These are phyloP conservation scores for Trichophyton schoenleinii DNA, from an alignment of 2,329 filamentous ascomycete species.

Conservation along the genomic window DNA sequence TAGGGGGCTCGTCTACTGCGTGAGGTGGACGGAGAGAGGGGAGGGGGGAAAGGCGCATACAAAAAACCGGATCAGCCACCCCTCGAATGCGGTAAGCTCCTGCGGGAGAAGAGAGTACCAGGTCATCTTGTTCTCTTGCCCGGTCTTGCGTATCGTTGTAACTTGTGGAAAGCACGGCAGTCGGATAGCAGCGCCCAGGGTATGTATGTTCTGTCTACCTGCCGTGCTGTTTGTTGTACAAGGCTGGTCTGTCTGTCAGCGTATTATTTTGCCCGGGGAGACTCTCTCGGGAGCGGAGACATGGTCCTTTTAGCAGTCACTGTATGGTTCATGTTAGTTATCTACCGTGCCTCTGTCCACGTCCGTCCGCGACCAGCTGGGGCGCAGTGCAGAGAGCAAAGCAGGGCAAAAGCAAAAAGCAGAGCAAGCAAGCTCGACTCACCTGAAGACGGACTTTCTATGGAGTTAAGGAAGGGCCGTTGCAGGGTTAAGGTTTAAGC, in stretches of 20 bases:
- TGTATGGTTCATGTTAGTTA: too few relatives aligned
- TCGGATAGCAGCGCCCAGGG: not conserved
- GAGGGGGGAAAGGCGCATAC: conserved; percentile 32
- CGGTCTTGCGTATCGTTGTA: not conserved
- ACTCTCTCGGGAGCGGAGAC: not conserved
- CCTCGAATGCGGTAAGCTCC: conserved; percentile 45
- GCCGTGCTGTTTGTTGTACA: not conserved
- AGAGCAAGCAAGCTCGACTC: not conserved
- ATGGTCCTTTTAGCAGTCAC: not conserved
- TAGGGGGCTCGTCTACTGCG: not conserved
- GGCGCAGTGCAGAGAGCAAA: too few relatives aligned
- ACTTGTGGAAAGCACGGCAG: not conserved
- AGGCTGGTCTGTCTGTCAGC: not conserved
- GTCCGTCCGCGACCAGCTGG: too few relatives aligned
- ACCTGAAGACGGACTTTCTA: not conserved
- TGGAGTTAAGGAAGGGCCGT: not conserved
- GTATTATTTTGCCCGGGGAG: not conserved
- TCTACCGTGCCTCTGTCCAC: too few relatives aligned
- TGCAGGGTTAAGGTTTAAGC: not conserved
- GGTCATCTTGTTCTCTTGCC: conserved; percentile 37
- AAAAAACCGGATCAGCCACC: conserved; percentile 50
- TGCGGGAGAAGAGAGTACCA: conserved; percentile 54
- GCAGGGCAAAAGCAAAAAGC: too few relatives aligned
- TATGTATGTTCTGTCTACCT: not conserved
- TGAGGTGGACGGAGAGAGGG: not conserved